phyloP scores from a whole-genome alignment of 108 stramenopile species.

The Parietichytrium sp. region DNA sequence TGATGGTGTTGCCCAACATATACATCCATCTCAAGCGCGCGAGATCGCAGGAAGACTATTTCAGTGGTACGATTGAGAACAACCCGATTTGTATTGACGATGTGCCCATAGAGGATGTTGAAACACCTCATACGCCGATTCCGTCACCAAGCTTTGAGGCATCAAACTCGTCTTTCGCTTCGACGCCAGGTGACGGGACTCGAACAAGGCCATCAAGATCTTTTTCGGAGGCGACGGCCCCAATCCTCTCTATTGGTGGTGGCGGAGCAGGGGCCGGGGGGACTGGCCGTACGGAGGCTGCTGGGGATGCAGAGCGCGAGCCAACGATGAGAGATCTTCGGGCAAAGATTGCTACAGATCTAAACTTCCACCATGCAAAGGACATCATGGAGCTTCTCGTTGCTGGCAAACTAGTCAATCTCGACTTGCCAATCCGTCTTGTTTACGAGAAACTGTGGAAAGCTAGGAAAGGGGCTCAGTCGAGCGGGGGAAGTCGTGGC shows the following conservation, averaged over 20 bases:
- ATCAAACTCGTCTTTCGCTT: no score
- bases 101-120: no score
- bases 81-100: slow-evolving; percentile 29
- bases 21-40: slow-evolving; percentile 51
- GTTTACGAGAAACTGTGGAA: slow-evolving; percentile 6
- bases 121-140: no score
- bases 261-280: slow-evolving; percentile 5
- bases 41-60: slow-evolving; percentile 61
- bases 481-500: background rate
- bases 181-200: no score
- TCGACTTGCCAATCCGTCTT: background rate
- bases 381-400: slow-evolving; percentile 38
- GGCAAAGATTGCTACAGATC: slow-evolving; percentile 48
- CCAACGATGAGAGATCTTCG: slow-evolving; percentile 57
- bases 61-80: slow-evolving; percentile 48
- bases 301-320: slow-evolving; percentile 31
- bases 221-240: no score
- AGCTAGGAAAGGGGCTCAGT: background rate
- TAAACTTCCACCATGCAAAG: slow-evolving; percentile 38
- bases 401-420: background rate
- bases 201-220: no score
- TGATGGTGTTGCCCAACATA: slow-evolving; percentile 46
- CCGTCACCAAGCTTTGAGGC: no score
- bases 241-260: no score
- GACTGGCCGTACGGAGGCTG: background rate